Evolutionary conservation across 2,329 filamentous ascomycete species (phyloP), one percentile per base, ranked within the genome.

Genomic region (Phaeophleospora eucalypticola): DNA sequence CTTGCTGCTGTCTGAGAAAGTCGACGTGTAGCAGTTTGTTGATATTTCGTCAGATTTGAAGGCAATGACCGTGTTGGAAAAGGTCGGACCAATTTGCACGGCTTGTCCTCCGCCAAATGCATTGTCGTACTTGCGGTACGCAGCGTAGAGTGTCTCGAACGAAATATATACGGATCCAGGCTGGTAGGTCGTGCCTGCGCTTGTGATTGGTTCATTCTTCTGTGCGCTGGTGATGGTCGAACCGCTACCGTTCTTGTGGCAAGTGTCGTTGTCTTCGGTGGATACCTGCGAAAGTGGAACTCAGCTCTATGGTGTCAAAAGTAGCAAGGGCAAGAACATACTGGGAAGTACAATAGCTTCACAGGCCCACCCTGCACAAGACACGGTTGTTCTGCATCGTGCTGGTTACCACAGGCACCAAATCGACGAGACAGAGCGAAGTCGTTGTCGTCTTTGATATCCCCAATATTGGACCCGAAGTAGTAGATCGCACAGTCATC

Each of bases 111-210:
- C 46, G 9, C 34, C 29, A 7, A 36, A 33, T 2, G 21, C 37
- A 40, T 24, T 16, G 18, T 32, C 41, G 36, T 52, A 53, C 1
- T 51, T 49, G n/a, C 56, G 52, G 19, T 43, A 51, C 10, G 39
- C 51, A 14, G 56, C 56, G 33, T 55, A 58, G 2, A 58, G 37
- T 8, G 53, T 54, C 12, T 40, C 17, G 49, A 58, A 56, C 9
- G 54, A 58, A 2, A 58, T 6, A 33, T 58, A 58, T 9, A 52
- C 56, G 2, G 54, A 44, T 2, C 49, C 54, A 4, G 45, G 48
- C 6, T 48, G 46, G 19, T 57, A 51, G 2, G 56, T 57, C 10
- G 45, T 49, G 1, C 56, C 56, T 6, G 57, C n/a, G 10, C 54
- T 42, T 16, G 51, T 48, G 4, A 41, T 48, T 2, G 44, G 41